Base-by-base conservation (phyloP, 345 rosid genomes). In the Euphorbia lathyris region DNA sequence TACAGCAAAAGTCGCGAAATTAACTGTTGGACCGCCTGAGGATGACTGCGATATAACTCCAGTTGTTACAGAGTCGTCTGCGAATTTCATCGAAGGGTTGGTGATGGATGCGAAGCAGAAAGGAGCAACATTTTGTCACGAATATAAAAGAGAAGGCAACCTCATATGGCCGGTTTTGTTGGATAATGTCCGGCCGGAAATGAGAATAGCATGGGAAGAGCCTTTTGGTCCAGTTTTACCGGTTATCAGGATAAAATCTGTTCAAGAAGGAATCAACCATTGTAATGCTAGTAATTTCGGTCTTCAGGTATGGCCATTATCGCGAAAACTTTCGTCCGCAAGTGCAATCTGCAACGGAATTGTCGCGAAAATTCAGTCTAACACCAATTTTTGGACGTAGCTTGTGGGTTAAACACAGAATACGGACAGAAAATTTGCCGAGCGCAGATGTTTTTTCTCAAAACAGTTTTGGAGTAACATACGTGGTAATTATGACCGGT, bases 191-290 rank as follows among this genome's bases (percentile, higher is more conserved):
- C 83, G 87, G 65, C 96, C 97, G 0, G 96, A 90, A 71, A 95
- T 95, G 99, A 86, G 97, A 83, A 92, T 92, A 0, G 97, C 97
- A 0, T 95, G 99, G 99, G 99, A 92, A 80, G 97, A 95, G 79
- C 99, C 99, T 0, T 95, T 95, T 3, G 99, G 99, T 26, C 97
- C 99, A 0, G 83, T 95, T 69, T 55, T 92, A 53, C 97, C 99
- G 0, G 96, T 95, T 26, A 72, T 95, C 13, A 78, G 97, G 83
- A 90, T 90, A 71, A 79, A 61, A 66, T 86, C 97, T 2, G 75
- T 88, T 17, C 97, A 95, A 73, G 97, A 95, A 79, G 99, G 97
- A 34, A 88, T 95, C 67, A 87, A 90, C 77, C 99, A 95, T 62
- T 90, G 99, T 84, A 95, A 95, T 81, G 97, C 97, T 22, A 90